Conservation (phyloP, 2,329 filamentous ascomycete genomes). For the Exophiala phaeomuriformis region DNA sequence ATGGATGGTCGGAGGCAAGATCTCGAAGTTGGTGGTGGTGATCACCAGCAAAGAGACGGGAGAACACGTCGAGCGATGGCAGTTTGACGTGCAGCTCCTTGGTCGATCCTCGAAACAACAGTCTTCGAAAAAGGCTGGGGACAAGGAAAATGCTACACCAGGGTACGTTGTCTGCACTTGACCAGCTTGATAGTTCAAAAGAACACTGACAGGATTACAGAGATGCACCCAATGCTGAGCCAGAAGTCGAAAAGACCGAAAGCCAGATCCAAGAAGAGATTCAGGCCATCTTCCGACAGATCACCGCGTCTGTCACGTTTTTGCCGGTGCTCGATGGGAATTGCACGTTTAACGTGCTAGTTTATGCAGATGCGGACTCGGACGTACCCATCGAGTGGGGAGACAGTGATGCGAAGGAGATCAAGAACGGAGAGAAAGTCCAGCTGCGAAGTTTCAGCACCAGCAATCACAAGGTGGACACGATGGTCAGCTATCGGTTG, state of each 20-base stretch:
- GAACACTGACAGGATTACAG: slow-evolving; percentile 21
- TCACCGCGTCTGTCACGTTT: slow-evolving; percentile 95
- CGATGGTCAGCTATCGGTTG: slow-evolving; percentile 80
- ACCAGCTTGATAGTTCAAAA: not conserved
- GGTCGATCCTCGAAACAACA: slow-evolving; percentile 45
- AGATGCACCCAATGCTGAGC: slow-evolving; percentile 28
- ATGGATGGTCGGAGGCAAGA: slow-evolving; percentile 97
- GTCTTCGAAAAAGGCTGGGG: slow-evolving; percentile 44
- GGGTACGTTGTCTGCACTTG: slow-evolving; percentile 38
- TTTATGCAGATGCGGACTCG: slow-evolving; percentile 93
- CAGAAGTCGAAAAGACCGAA: slow-evolving; percentile 67
- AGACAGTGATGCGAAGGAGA: slow-evolving; percentile 96
- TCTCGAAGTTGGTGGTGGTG: slow-evolving; percentile 92
- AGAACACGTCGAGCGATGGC: slow-evolving; percentile 93
- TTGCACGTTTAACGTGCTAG: slow-evolving; percentile 97
- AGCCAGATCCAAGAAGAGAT: slow-evolving; percentile 92
- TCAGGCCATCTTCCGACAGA: slow-evolving; percentile 92
- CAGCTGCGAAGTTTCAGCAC: slow-evolving; percentile 95
- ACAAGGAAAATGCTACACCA: slow-evolving; percentile 63
- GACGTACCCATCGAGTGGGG: slow-evolving; percentile 98
- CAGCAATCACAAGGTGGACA: slow-evolving; percentile 87
- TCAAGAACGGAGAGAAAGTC: slow-evolving; percentile 86
- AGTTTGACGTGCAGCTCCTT: slow-evolving; percentile 77
- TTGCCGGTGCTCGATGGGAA: slow-evolving; percentile 86
- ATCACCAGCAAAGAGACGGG: slow-evolving; percentile 96